phyloP scores from a whole-genome alignment of 441 rosid species.

The Gossypium schwendimanii region DNA sequence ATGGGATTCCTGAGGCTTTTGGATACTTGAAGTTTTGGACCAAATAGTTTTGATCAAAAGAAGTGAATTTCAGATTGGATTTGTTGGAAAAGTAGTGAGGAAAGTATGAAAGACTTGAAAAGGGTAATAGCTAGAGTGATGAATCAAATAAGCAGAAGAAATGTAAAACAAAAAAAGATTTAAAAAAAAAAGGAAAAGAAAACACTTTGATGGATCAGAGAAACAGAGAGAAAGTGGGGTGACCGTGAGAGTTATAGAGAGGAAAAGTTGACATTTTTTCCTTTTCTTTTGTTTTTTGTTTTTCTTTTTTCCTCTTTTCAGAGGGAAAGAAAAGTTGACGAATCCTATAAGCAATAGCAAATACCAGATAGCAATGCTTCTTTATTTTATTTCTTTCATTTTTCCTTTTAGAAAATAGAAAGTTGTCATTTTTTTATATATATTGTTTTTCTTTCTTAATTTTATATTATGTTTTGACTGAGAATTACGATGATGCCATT shows the following conservation, averaged over 20 bases:
- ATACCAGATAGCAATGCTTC: background rate
- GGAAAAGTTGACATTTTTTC: background rate
- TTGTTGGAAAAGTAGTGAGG: slow-evolving; percentile 1
- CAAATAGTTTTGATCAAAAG: background rate
- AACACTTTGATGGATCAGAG: background rate
- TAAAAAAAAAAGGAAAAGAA: background rate
- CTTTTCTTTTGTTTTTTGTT: background rate
- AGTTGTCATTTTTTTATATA: too few species aligned
- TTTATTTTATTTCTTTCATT: background rate
- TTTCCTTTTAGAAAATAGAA: background rate
- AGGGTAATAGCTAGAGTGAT: background rate
- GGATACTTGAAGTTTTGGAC: too few species aligned
- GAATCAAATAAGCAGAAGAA: background rate
- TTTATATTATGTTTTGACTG: too few species aligned
- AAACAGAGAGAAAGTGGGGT: slow-evolving; percentile 3
- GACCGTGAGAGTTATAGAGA: slow-evolving; percentile 3
- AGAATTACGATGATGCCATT: too few species aligned
- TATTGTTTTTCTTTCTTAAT: too few species aligned
- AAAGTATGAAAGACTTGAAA: background rate
- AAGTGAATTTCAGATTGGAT: background rate
- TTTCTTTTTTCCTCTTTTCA: background rate
- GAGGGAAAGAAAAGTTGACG: slow-evolving; percentile 18
- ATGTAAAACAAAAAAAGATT: background rate
- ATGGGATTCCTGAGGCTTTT: background rate
- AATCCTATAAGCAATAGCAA: background rate